Evolutionary conservation across 208 protist species (phyloP), one percentile per base, ranked within the genome.

Genomic region (Novymonas esmeraldas): DNA sequence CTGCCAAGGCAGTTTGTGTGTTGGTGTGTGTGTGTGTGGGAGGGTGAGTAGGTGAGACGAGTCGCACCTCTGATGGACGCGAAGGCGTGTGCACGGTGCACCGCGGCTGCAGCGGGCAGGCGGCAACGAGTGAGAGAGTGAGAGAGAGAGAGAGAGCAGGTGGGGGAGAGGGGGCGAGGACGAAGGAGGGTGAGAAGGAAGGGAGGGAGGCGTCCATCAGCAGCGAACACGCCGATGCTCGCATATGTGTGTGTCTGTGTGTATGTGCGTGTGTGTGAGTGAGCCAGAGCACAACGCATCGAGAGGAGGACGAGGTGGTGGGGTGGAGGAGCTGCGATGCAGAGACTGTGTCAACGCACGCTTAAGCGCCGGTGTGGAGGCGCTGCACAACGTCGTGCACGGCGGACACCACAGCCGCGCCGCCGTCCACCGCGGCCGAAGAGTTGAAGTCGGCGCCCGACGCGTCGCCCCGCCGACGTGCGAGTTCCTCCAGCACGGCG

Each of bases 341-440:
- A n/a, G n/a, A n/a, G n/a, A n/a, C n/a, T n/a, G n/a, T n/a, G n/a
- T n/a, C n/a, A n/a, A n/a, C n/a, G n/a, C n/a, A n/a, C n/a, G n/a
- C n/a, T n/a, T 59, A 33, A 34, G 38, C 26, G 14, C 14, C 10
- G 26, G 24, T 24, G 56, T 49, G 29, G 13, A 61, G 56, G 3
- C 45, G 56, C n/a, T 24, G 38, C 16, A 61, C 14, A n/a, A 24
- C 39, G 26, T 61, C 56, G 26, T 39, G 39, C 10, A 61, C 56
- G 38, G 26, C 56, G 39, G 36, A 24, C 39, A 24, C 56, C 16
- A 61, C 56, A 33, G 42, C 38, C n/a, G 36, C 33, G 24, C 38
- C 20, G 4, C 7, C 33, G 26, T 48, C 22, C 24, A 6, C 16
- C 39, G 31, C 26, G 6, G 18, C 22, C 14, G 22, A 6, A 29